These are phyloP conservation scores for Neoscytalidium dimidiatum DNA, from an alignment of 2,329 filamentous ascomycete species.

Conservation along the genomic window DNA sequence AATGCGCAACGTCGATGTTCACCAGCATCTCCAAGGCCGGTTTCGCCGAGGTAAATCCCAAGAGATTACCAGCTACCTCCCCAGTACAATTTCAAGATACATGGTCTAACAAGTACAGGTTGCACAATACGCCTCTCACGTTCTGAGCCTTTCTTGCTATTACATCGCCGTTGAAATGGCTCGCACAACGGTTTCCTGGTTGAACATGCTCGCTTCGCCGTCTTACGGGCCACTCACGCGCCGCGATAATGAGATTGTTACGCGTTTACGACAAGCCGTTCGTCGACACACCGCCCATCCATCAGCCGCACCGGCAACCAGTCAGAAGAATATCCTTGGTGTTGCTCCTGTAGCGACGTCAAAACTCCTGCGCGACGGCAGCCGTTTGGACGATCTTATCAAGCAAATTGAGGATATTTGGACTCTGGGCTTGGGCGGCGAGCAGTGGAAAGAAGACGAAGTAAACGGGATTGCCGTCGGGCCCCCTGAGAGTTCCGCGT, in stretches of 20 bases:
- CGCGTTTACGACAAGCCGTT: conserved; percentile 1
- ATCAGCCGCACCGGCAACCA: neutral
- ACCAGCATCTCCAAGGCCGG: conserved; percentile 13
- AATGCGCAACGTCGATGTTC: neutral
- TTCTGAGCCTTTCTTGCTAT: conserved; percentile 5
- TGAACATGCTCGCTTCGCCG: neutral
- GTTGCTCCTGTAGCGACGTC: neutral
- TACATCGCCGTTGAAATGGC: conserved; percentile 8
- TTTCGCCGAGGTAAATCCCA: conserved; percentile 3
- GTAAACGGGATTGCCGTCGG: neutral
- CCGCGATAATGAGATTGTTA: conserved; percentile 9
- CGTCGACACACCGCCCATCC: conserved; percentile 2
- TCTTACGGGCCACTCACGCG: conserved; percentile 2
- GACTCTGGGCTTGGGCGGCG: conserved; percentile 6
- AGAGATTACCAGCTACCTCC: neutral
- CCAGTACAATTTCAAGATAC: too few relatives aligned
- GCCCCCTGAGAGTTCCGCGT: neutral
- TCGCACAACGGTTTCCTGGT: neutral
- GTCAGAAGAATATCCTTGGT: neutral
- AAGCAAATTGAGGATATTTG: conserved; percentile 1
- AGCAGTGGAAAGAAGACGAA: conserved; percentile 13
- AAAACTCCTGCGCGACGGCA: neutral
- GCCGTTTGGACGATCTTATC: neutral
- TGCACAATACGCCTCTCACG: conserved; percentile 6
- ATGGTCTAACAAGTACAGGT: neutral